Evolutionary conservation across 2,329 filamentous ascomycete species (phyloP).

Genomic region (Neopestalotiopsis rosae): DNA sequence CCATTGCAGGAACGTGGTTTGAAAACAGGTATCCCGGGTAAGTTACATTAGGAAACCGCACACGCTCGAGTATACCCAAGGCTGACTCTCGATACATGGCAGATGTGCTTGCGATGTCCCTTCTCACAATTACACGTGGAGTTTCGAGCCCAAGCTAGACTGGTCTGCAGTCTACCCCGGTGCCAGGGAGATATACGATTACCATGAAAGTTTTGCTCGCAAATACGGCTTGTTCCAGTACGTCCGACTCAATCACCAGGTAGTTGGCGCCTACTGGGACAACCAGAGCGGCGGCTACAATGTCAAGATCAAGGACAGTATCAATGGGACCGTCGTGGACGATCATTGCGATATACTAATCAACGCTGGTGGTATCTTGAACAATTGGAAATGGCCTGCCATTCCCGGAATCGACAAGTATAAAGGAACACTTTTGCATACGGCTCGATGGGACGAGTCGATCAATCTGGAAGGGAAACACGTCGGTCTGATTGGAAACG

Average conservation of each 20-base stretch:
- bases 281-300: constrained; percentile 32
- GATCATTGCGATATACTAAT: constrained; percentile 28
- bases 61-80: no score
- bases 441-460: constrained; percentile 48
- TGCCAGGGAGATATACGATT: constrained; percentile 47
- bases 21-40: constrained; percentile 53
- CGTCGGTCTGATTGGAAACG: constrained; percentile 49
- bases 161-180: constrained; percentile 48
- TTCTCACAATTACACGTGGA: constrained; percentile 56
- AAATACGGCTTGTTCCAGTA: constrained; percentile 41
- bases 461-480: constrained; percentile 42
- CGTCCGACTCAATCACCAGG: constrained; percentile 28
- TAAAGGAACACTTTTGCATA: constrained; percentile 51
- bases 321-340: constrained; percentile 33
- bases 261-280: constrained; percentile 13
- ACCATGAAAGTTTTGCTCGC: constrained; percentile 45
- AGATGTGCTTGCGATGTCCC: constrained; percentile 55
- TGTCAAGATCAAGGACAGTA: constrained; percentile 41
- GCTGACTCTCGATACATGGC: background rate
- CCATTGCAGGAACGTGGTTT: constrained; percentile 53
- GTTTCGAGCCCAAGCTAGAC: constrained; percentile 51
- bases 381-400: constrained; percentile 55
- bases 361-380: constrained; percentile 53
- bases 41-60: background rate
- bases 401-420: constrained; percentile 51